Evolutionary conservation across 2,329 filamentous ascomycete species (phyloP).

Genomic region (Fusarium brachygibbosum): DNA sequence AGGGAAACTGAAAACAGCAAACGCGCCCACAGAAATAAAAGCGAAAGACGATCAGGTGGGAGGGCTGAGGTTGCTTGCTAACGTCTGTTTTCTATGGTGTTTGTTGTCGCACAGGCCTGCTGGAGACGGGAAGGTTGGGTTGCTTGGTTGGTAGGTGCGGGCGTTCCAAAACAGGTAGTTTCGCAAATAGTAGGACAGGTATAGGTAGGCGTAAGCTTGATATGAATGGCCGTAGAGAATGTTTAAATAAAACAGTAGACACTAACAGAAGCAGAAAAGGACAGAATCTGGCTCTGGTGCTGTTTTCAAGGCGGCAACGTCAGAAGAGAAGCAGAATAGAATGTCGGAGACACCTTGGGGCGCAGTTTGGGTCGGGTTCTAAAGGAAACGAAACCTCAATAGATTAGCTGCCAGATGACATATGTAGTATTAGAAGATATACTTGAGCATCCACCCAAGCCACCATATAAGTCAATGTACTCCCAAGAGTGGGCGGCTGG

Average conservation of each 20-base stretch:
- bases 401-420: conserved; percentile 42
- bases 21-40: conserved; percentile 27
- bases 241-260: conserved; percentile 17
- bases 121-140: conserved; percentile 31
- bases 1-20: conserved; percentile 22
- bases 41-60: background rate
- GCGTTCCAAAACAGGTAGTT: conserved; percentile 23
- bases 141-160: conserved; percentile 14
- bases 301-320: conserved; percentile 43
- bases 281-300: conserved; percentile 21
- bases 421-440: conserved; percentile 33
- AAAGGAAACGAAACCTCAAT: conserved; percentile 12
- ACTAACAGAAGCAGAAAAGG: conserved; percentile 28
- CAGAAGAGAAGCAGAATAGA: conserved; percentile 35
- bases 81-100: conserved; percentile 38
- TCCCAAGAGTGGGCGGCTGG: conserved; percentile 23
- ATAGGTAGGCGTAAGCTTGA: conserved; percentile 18
- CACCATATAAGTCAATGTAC: conserved; percentile 17
- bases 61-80: conserved; percentile 20
- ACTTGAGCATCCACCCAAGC: conserved; percentile 11
- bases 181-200: background rate
- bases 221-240: conserved; percentile 1
- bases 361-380: conserved; percentile 45
- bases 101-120: conserved; percentile 44
- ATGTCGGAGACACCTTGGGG: conserved; percentile 44